Evolutionary conservation across 148 eudicot genomes (phyloP), one percentile per base, ranked within the genome.

Genomic region (Chenopodium berlandieri): DNA sequence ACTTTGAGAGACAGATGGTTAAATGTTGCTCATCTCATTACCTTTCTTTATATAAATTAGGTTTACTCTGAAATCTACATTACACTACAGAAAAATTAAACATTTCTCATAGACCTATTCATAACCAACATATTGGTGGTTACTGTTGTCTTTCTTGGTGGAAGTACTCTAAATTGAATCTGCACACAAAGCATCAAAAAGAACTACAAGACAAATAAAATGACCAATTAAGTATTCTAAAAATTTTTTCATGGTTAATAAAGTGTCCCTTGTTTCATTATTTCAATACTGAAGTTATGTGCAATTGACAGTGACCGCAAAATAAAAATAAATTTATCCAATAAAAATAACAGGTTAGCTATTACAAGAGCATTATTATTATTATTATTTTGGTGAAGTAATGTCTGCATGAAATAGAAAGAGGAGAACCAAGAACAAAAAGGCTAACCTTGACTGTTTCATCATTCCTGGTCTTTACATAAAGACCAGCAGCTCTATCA

Each of bases 401-500:
- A 5, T 40, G 44, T 47, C 56, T 52, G 48, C 52, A n/a, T 6
- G 72, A 46, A 74, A 48, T 19, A 73, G 22, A 60, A 48, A 31
- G 47, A 73, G 17, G 64, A 54, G 23, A 63, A 12, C 25, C 30
- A n/a, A 27, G 31, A 64, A 71, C 58, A 20, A 13, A 62, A 72
- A 67, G 17, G 9, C 85, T 93, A 40, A 95, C 99, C 90, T 95
- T 95, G 75, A 95, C 97, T 77, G 90, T 88, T 84, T 91, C 85
- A 86, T 89, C 90, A 66, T 83, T 89, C 84, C 97, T 90, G 83
- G 93, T 91, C 90, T 86, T 95, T 30, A 95, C 90, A 82, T 95
- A 92, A 72, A 95, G 97, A 75, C 99, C 99, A 71, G 97, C 97
- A 80, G 91, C 88, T 87, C 73, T 86, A 88, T 94, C 97, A 84